Percentiles rank a stretch among this genome's conserved stretches.
phyloP scores from a whole-genome alignment of 1,139 yeast species.

The Debaryomyces sp. region DNA sequence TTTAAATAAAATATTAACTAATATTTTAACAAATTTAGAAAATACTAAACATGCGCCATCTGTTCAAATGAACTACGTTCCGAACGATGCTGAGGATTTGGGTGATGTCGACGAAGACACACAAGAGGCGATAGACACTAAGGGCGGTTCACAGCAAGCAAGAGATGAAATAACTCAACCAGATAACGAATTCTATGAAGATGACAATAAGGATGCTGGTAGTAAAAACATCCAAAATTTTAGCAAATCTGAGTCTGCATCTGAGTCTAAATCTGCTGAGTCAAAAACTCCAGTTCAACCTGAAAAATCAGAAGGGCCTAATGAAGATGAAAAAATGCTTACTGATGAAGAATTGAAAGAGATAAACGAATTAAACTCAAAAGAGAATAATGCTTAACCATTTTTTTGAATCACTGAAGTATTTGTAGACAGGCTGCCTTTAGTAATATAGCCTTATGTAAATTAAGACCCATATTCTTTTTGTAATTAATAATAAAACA shows the following conservation, averaged over 20 bases:
- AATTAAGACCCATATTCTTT: background rate
- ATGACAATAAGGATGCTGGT: conserved; percentile 55
- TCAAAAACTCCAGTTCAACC: background rate
- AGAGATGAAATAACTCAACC: conserved; percentile 73
- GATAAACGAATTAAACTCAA: conserved; percentile 36
- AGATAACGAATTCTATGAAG: conserved; percentile 69
- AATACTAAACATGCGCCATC: conserved; percentile 94
- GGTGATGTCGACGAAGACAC: conserved; percentile 85
- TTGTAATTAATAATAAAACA: background rate
- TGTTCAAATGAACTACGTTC: conserved; percentile 90
- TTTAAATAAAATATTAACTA: conserved; percentile 78
- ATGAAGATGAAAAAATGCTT: conserved; percentile 16
- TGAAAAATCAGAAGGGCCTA: conserved; percentile 3
- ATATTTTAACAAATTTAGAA: conserved; percentile 77
- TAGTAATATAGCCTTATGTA: conserved; percentile 1
- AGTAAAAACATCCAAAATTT: conserved; percentile 30
- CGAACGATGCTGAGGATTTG: conserved; percentile 79
- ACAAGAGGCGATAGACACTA: conserved; percentile 74
- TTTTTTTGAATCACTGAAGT: background rate
- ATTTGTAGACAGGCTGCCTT: background rate
- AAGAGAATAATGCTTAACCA: conserved; percentile 8
- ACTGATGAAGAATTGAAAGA: conserved; percentile 46
- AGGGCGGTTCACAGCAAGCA: conserved; percentile 88
- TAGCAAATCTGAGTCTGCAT: background rate
- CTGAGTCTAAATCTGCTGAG: conserved; percentile 6